Evolutionary conservation across 169 alveolate genomes (phyloP).

Genomic region (Eimeria sp.): DNA sequence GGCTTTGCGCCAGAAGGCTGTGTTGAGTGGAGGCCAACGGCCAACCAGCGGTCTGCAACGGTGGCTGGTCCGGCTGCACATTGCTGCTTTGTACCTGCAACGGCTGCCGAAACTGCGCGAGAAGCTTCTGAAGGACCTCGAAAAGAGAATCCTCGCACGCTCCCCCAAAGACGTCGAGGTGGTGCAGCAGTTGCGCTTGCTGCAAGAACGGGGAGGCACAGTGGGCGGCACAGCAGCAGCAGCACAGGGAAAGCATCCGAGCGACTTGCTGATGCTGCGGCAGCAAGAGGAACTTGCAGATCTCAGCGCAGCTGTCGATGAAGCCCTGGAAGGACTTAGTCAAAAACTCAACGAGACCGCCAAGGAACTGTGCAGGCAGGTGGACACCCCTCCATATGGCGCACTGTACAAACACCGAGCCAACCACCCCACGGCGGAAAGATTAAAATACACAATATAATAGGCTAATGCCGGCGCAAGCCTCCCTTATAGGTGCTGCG

Average conservation of each 20-base stretch:
- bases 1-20: slow-evolving; percentile 53
- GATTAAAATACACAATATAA: no score
- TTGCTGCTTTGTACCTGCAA: slow-evolving; percentile 33
- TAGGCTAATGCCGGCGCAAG: no score
- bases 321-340: background rate
- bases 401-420: background rate
- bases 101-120: slow-evolving; percentile 54
- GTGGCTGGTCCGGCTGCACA: slow-evolving; percentile 74
- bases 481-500: no score
- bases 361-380: slow-evolving; percentile 47
- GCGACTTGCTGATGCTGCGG: background rate
- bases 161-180: slow-evolving; percentile 20
- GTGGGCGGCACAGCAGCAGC: background rate
- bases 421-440: background rate
- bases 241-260: background rate
- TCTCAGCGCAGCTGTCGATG: slow-evolving; percentile 13
- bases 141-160: slow-evolving; percentile 19
- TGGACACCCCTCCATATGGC: background rate
- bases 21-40: slow-evolving; percentile 36
- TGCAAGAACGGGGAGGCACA: slow-evolving; percentile 22
- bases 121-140: slow-evolving; percentile 28
- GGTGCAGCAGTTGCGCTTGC: slow-evolving; percentile 15
- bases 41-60: slow-evolving; percentile 71
- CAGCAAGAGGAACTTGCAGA: slow-evolving; percentile 27
- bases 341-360: slow-evolving; percentile 40